Evolutionary conservation across 176 grass and related monocot species (phyloP).

Genomic region (Triticum turgidum): DNA sequence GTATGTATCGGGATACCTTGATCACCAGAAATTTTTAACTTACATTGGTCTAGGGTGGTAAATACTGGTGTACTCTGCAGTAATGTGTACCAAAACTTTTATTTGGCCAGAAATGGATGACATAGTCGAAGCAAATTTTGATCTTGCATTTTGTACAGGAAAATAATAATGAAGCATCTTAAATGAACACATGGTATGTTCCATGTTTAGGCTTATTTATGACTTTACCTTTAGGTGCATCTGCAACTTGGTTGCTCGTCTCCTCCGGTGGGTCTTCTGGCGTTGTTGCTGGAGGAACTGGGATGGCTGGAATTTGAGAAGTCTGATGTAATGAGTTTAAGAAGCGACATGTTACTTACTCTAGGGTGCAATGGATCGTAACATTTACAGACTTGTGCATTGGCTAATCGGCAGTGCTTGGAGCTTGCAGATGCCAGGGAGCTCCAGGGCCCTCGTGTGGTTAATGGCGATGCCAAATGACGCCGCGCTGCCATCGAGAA

Average conservation of each 20-base stretch:
- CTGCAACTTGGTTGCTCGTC: slow-evolving; percentile 8
- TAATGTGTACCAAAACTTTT: neutral
- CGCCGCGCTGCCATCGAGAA: slow-evolving; percentile 46
- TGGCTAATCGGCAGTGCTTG: slow-evolving; percentile 53
- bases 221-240: slow-evolving; percentile 36
- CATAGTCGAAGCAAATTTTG: neutral
- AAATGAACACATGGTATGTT: neutral
- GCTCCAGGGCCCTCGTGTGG: slow-evolving; percentile 56
- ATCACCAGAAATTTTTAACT: slow-evolving; percentile 4
- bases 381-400: slow-evolving; percentile 56
- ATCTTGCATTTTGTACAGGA: slow-evolving; percentile 11
- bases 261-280: neutral
- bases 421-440: slow-evolving; percentile 69
- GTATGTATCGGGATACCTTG: neutral
- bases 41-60: neutral
- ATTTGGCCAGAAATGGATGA: neutral
- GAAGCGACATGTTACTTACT: neutral
- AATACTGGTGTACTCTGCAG: neutral
- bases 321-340: neutral
- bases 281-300: neutral
- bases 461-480: slow-evolving; percentile 71
- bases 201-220: slow-evolving; percentile 12
- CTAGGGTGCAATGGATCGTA: neutral
- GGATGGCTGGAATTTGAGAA: slow-evolving; percentile 3
- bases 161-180: slow-evolving; percentile 23